Evolutionary conservation across 495 filamentous ascomycete species (phyloP).

Genomic region (Aspergillus indologenus): DNA sequence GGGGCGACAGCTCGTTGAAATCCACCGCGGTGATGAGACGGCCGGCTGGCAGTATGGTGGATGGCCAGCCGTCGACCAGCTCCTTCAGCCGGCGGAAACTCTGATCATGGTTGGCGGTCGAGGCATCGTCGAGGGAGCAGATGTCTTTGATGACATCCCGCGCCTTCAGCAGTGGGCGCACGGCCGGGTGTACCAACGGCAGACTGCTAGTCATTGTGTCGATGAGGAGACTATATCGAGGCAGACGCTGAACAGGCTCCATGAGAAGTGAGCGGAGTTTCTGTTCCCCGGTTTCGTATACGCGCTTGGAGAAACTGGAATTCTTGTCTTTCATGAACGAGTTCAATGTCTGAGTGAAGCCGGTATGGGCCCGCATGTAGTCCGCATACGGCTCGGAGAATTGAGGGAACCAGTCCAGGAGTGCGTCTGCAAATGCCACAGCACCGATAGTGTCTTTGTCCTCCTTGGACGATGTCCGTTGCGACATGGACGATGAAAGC

Average conservation of each 20-base stretch:
- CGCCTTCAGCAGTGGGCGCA: conserved; percentile 75
- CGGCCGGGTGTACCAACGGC: conserved; percentile 76
- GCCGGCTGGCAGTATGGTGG: conserved; percentile 65
- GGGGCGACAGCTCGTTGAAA: conserved; percentile 70
- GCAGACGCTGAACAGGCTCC: conserved; percentile 92
- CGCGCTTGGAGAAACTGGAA: conserved; percentile 73
- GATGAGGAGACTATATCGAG: conserved; percentile 92
- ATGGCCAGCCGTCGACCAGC: conserved; percentile 78
- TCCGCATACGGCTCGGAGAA: conserved; percentile 86
- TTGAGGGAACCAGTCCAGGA: conserved; percentile 85
- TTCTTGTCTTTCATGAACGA: conserved; percentile 66
- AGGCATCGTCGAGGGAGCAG: conserved; percentile 75
- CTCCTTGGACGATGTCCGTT: conserved; percentile 39
- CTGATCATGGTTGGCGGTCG: conserved; percentile 61
- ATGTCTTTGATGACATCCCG: conserved; percentile 92
- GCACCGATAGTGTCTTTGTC: conserved; percentile 69
- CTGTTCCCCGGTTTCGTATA: conserved; percentile 87
- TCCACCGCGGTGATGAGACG: conserved; percentile 84
- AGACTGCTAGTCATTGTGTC: conserved; percentile 87
- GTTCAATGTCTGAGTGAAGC: conserved; percentile 77
- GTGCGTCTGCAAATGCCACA: conserved; percentile 67
- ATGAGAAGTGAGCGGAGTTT: conserved; percentile 87
- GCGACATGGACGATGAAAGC: conserved; percentile 33
- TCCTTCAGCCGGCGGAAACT: conserved; percentile 68
- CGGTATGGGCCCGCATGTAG: conserved; percentile 81